phyloP scores from a whole-genome alignment of 495 filamentous ascomycete species.

The Penicillium antarcticum region DNA sequence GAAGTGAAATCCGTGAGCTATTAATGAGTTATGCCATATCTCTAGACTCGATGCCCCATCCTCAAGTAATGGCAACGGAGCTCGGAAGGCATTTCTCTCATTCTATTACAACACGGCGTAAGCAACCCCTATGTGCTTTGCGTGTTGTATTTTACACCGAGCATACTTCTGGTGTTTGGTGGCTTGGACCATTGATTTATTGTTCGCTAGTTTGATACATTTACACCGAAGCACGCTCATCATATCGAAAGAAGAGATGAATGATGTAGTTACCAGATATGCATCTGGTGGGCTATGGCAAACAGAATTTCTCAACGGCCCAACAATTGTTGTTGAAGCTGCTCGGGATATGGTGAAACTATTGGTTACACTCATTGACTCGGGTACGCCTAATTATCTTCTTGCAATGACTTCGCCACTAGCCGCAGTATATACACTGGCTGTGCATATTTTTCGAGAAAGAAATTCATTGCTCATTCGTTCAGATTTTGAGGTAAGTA shows the following conservation, averaged over 20 bases:
- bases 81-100: not conserved
- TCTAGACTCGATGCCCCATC: not conserved
- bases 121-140: too few relatives aligned
- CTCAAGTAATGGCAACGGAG: not conserved
- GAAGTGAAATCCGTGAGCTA: too few relatives aligned
- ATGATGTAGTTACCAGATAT: constrained; percentile 5
- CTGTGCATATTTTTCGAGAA: constrained; percentile 7
- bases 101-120: constrained; percentile 8
- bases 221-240: constrained; percentile 6
- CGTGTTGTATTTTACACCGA: too few relatives aligned
- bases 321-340: constrained; percentile 5
- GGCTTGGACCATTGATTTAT: not conserved
- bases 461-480: constrained; percentile 8
- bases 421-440: constrained; percentile 5
- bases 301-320: not conserved
- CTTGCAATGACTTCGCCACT: constrained; percentile 6
- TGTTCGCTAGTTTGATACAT: not conserved
- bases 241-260: constrained; percentile 2
- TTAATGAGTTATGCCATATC: too few relatives aligned
- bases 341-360: constrained; percentile 9
- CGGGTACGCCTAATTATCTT: not conserved
- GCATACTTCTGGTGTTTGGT: too few relatives aligned
- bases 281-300: constrained; percentile 1
- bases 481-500: constrained; percentile 11
- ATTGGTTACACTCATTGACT: constrained; percentile 7